Conservation (phyloP, 371 early-diverging fungal species). For the Mortierella sp. region DNA sequence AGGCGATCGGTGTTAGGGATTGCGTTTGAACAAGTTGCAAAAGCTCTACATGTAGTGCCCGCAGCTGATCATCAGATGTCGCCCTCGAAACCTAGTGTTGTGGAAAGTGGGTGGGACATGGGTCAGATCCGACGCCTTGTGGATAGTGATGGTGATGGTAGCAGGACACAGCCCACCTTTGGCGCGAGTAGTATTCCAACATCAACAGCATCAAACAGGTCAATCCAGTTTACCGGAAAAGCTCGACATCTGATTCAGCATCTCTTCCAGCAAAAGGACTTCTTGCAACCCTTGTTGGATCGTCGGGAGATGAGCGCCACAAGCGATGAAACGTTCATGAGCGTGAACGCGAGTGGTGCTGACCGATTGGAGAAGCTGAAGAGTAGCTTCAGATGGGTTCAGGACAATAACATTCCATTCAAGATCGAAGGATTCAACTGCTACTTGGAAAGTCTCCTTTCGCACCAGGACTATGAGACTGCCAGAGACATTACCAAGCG, state of each 20-base stretch:
- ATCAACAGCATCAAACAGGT: no score
- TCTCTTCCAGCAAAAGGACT: constrained; percentile 21
- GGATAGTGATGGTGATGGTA: constrained; percentile 6
- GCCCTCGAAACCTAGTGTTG: neutral
- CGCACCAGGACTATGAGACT: constrained; percentile 18
- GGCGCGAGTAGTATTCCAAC: no score
- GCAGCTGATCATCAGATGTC: no score
- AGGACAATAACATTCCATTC: constrained; percentile 30
- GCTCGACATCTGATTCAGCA: constrained; percentile 21
- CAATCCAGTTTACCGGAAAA: constrained; percentile 10
- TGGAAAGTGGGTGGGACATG: constrained; percentile 27
- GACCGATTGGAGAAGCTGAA: constrained; percentile 21
- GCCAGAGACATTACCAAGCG: neutral
- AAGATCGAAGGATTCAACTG: constrained; percentile 25
- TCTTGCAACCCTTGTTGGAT: constrained; percentile 19
- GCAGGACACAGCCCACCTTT: no score
- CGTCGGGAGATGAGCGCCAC: neutral
- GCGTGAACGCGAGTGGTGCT: neutral
- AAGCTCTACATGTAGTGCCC: neutral
- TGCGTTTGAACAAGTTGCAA: constrained; percentile 44
- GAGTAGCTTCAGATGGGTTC: constrained; percentile 29
- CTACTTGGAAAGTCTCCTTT: constrained; percentile 25
- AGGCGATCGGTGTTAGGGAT: constrained; percentile 17
- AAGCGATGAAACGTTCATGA: neutral
- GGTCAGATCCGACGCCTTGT: constrained; percentile 9